These are phyloP conservation scores for Nakazawaea anatomiae DNA, from an alignment of 805 yeast species.

Conservation along the genomic window DNA sequence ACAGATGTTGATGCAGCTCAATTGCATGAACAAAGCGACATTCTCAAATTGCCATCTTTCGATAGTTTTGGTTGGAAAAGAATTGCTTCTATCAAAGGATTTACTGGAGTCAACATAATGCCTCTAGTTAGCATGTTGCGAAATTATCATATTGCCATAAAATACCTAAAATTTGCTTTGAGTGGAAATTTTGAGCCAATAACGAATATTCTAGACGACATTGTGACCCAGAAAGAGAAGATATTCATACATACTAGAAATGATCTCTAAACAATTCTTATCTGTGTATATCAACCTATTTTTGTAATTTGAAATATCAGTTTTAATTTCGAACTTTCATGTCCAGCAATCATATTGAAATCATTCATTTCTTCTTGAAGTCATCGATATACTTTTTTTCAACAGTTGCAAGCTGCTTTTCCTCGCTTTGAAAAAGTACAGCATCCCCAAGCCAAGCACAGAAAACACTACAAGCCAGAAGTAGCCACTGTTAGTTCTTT, in stretches of 20 bases:
- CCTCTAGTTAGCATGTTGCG: not conserved
- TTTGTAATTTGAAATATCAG: no score
- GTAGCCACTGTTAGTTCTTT: not conserved
- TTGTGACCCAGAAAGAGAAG: slow-evolving; percentile 19
- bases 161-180: slow-evolving; percentile 8
- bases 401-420: not conserved
- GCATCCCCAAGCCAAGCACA: not conserved
- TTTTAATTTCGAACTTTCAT: not conserved
- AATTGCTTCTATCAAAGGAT: slow-evolving; percentile 32
- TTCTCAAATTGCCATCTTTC: not conserved
- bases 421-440: not conserved
- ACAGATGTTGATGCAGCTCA: slow-evolving; percentile 25
- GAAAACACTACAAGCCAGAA: slow-evolving; percentile 8
- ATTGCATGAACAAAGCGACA: slow-evolving; percentile 4
- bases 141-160: slow-evolving; percentile 11
- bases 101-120: slow-evolving; percentile 31
- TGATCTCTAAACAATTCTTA: not conserved
- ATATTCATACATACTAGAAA: slow-evolving; percentile 24
- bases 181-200: slow-evolving; percentile 9
- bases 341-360: not conserved
- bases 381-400: not conserved
- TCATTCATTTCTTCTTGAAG: not conserved
- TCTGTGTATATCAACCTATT: no score
- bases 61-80: slow-evolving; percentile 35
- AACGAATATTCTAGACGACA: slow-evolving; percentile 14